Evolutionary conservation across 805 yeast genomes (phyloP).

Genomic region (Candida vaughaniae): DNA sequence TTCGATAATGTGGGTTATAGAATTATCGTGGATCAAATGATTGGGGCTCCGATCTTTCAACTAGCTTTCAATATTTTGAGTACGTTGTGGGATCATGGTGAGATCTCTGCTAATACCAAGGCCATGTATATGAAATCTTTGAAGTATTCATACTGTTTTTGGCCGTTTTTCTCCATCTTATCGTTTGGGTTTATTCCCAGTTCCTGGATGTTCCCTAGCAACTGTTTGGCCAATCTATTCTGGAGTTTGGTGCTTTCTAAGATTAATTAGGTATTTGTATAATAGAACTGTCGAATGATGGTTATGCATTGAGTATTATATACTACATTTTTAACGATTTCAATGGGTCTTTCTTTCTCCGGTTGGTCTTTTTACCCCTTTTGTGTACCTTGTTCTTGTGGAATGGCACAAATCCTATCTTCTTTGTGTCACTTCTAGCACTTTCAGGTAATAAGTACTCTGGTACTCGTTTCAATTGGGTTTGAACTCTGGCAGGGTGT

Average conservation of each 20-base stretch:
- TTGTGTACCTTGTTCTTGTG: slow-evolving; percentile 50
- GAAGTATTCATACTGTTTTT: slow-evolving; percentile 52
- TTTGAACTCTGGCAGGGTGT: slow-evolving; percentile 78
- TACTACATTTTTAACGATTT: slow-evolving; percentile 38
- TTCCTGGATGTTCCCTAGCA: slow-evolving; percentile 55
- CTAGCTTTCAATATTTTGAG: slow-evolving; percentile 47
- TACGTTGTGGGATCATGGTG: slow-evolving; percentile 56
- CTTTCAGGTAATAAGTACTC: slow-evolving; percentile 84
- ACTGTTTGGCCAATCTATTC: slow-evolving; percentile 53
- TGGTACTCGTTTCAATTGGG: slow-evolving; percentile 89
- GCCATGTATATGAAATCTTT: slow-evolving; percentile 46
- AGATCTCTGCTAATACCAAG: slow-evolving; percentile 30
- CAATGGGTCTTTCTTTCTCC: slow-evolving; percentile 61
- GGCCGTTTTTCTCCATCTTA: slow-evolving; percentile 58
- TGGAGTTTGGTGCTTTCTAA: slow-evolving; percentile 55
- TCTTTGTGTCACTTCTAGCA: slow-evolving; percentile 55
- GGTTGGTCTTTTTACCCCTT: slow-evolving; percentile 35
- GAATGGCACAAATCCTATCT: slow-evolving; percentile 74
- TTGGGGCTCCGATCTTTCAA: slow-evolving; percentile 59
- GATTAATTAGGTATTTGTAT: slow-evolving; percentile 12
- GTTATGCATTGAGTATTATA: slow-evolving; percentile 3
- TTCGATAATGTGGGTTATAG: slow-evolving; percentile 37
- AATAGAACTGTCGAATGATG: not conserved
- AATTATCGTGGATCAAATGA: slow-evolving; percentile 50
- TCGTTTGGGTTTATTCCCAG: slow-evolving; percentile 50